These are phyloP conservation scores for Carallia brachiata DNA, from an alignment of 345 rosid genomes.

Conservation along the genomic window DNA sequence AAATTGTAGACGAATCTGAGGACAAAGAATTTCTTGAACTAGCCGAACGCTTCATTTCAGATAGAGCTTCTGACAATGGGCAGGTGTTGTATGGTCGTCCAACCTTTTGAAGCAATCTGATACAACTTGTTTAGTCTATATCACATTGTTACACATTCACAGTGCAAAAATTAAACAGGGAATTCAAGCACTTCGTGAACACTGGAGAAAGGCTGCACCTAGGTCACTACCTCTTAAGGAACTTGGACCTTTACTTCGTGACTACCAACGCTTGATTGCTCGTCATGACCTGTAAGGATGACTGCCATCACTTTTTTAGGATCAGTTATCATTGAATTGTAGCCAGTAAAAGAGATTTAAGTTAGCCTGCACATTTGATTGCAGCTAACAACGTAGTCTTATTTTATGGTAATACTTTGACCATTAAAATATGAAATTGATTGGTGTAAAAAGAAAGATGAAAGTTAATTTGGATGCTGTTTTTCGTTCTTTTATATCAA, in stretches of 20 bases:
- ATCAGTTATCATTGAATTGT: too few species aligned
- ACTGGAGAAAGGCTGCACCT: slow-evolving; percentile 66
- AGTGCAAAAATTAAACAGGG: slow-evolving; percentile 39
- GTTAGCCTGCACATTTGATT: too few species aligned
- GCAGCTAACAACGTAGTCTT: too few species aligned
- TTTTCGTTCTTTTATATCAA: not conserved
- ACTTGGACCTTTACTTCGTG: slow-evolving; percentile 81
- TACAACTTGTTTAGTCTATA: slow-evolving; percentile 13
- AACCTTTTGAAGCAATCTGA: slow-evolving; percentile 17
- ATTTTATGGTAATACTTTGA: too few species aligned
- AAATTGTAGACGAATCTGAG: slow-evolving; percentile 60
- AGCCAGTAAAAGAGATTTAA: too few species aligned
- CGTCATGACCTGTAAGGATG: slow-evolving; percentile 55
- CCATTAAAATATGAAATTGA: too few species aligned
- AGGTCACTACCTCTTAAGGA: slow-evolving; percentile 60
- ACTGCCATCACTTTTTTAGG: not conserved
- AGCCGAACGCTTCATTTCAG: slow-evolving; percentile 51
- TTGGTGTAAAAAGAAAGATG: too few species aligned
- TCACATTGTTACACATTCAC: slow-evolving; percentile 12
- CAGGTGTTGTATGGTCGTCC: slow-evolving; percentile 38
- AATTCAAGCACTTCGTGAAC: slow-evolving; percentile 64
- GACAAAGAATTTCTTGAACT: slow-evolving; percentile 76
- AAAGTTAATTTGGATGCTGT: too few species aligned
- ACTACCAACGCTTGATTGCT: slow-evolving; percentile 72
- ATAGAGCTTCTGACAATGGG: slow-evolving; percentile 35